A percentile compares a stretch with the other conserved stretches of the same genome.
phyloP scores from a whole-genome alignment of 257 asterid genomes.

The Penstemon barbatus region DNA sequence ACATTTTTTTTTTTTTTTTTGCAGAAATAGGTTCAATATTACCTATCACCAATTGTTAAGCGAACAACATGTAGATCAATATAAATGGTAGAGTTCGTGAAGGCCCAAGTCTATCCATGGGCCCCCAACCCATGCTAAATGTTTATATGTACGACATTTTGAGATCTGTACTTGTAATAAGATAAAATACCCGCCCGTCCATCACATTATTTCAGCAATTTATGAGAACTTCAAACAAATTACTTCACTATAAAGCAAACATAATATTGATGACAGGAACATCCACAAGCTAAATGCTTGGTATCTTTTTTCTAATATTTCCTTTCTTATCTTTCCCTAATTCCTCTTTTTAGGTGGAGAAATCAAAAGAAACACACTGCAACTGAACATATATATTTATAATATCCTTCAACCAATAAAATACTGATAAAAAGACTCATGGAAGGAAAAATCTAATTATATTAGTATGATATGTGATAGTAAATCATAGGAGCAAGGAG shows the following conservation, averaged over 20 bases:
- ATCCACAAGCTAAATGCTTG: no score
- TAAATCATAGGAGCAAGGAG: no score
- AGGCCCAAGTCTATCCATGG: background rate
- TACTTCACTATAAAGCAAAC: no score
- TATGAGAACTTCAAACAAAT: background rate
- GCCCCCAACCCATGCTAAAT: background rate
- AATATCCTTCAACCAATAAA: no score
- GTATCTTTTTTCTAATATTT: background rate
- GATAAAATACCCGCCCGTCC: background rate
- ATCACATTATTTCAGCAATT: background rate
- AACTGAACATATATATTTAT: no score
- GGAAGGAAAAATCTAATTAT: no score
- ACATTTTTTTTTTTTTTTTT: background rate
- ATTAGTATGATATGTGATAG: no score
- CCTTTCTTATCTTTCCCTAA: background rate
- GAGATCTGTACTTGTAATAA: no score
- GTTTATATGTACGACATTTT: background rate
- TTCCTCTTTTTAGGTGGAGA: background rate
- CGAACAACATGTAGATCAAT: slow-evolving; percentile 1
- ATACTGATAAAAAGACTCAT: no score
- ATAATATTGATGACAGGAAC: no score
- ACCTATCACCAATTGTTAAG: background rate
- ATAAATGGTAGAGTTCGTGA: background rate
- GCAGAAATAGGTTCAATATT: background rate
- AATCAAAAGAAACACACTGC: background rate